These are phyloP conservation scores for Umbelopsis vinacea DNA, from an alignment of 192 early-diverging fungal genomes.

Conservation along the genomic window DNA sequence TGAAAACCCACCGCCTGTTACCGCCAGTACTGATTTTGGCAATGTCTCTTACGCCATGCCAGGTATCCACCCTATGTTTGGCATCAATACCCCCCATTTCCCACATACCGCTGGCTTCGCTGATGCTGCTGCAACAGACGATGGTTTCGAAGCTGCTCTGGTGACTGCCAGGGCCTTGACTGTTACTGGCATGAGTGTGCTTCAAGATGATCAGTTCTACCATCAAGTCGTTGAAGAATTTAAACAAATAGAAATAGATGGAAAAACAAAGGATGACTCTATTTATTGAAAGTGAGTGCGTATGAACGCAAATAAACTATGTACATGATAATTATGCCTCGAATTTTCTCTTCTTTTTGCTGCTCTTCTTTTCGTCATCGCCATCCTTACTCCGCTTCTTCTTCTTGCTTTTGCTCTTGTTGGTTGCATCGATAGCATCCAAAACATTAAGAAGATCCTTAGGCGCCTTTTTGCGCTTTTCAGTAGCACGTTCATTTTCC, in stretches of 20 bases:
- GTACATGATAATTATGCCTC: not conserved
- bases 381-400: constrained; percentile 39
- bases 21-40: constrained; percentile 20
- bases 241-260: not conserved
- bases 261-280: not conserved
- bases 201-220: not conserved
- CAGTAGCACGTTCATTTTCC: constrained; percentile 44
- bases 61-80: constrained; percentile 1
- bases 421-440: constrained; percentile 59
- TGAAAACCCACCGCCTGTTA: constrained; percentile 10
- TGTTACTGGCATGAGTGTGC: constrained; percentile 7
- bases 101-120: not conserved
- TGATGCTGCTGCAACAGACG: not conserved
- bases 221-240: not conserved
- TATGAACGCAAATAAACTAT: not conserved
- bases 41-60: not conserved
- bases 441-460: constrained; percentile 57
- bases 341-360: constrained; percentile 35
- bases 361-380: constrained; percentile 39
- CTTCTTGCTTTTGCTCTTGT: constrained; percentile 54
- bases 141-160: not conserved
- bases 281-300: not conserved
- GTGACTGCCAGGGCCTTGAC: not conserved
- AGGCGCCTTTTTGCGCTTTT: constrained; percentile 50
- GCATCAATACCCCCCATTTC: not conserved